Evolutionary conservation across 768 basidiomycete genomes (phyloP), one percentile per base, ranked within the genome.

Genomic region (Suillus occidentalis): DNA sequence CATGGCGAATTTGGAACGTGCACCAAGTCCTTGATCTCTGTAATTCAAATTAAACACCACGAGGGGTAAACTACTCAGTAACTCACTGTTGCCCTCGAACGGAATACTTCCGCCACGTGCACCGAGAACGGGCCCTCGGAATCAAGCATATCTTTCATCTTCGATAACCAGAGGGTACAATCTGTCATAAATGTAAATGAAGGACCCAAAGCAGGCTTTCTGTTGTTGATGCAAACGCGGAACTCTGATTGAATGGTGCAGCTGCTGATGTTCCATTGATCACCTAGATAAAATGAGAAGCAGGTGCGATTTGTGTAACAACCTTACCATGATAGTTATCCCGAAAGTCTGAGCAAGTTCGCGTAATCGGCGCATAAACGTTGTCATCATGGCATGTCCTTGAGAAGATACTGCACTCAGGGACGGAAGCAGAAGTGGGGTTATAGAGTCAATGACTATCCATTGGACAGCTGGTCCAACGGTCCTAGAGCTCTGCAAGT

Each of bases 171-270:
- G n/a, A 94, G 68, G 0, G 89, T 90, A 18, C 84, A 86, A 69
- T 93, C 92, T 2, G 87, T 84, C 73, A 91, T 75, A 73, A 85
- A 90, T 8, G 87, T 79, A 66, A 93, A 94, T 1, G 90, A 88
- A 1, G 91, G 87, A 0, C 91, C 92, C 16, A 94, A 79, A 1
- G 90, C 89, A 6, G 91, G 90, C 70, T 90, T 92, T 63, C 85
- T 80, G 9, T 73, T 1, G 75, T 77, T 6, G 73, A 75, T 60
- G 76, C 63, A 42, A 80, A 81, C 13, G 67, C 72, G 0, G 80
- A 77, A 50, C 67, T 22, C 10, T 77, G 73, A 62, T 82, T 77
- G 63, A 67, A 64, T 67, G 77, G 73, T 18, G 16, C 63, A 37
- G 75, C 67, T 28, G 71, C 59, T 13, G 85, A 81, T 0, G 87